Evolutionary conservation across 148 eudicot species (phyloP).

Genomic region (Silene uniflora): DNA sequence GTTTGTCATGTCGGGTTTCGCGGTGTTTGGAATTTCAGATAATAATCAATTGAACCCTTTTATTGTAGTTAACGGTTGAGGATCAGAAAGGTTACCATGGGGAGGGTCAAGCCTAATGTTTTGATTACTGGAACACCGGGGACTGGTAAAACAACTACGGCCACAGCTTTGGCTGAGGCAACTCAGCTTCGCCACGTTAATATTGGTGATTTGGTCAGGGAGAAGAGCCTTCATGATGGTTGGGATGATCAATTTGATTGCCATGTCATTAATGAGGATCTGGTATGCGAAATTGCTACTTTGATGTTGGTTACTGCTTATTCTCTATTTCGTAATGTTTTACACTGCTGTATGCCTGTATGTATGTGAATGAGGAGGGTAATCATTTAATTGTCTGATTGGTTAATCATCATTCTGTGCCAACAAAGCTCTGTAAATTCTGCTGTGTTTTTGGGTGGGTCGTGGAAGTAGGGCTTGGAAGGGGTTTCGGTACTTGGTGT

Average conservation of each 20-base stretch:
- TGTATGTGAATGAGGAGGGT: too few relatives aligned
- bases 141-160: slow-evolving; percentile 82
- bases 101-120: slow-evolving; percentile 57
- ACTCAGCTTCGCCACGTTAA: slow-evolving; percentile 66
- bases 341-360: too few relatives aligned
- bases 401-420: too few relatives aligned
- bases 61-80: neutral
- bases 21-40: neutral
- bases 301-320: too few relatives aligned
- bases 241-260: slow-evolving; percentile 81
- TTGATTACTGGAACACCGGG: slow-evolving; percentile 93
- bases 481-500: too few relatives aligned
- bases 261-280: slow-evolving; percentile 77
- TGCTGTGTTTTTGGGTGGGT: neutral
- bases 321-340: too few relatives aligned
- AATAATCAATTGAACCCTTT: neutral
- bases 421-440: neutral
- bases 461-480: too few relatives aligned
- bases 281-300: slow-evolving; percentile 35
- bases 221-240: slow-evolving; percentile 82
- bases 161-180: slow-evolving; percentile 73
- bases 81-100: slow-evolving; percentile 27
- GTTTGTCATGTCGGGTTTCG: too few relatives aligned
- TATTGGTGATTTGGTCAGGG: slow-evolving; percentile 75
- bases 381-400: too few relatives aligned